These are phyloP conservation scores for Auricularia sp. DNA, from an alignment of 768 basidiomycete species.

Conservation along the genomic window DNA sequence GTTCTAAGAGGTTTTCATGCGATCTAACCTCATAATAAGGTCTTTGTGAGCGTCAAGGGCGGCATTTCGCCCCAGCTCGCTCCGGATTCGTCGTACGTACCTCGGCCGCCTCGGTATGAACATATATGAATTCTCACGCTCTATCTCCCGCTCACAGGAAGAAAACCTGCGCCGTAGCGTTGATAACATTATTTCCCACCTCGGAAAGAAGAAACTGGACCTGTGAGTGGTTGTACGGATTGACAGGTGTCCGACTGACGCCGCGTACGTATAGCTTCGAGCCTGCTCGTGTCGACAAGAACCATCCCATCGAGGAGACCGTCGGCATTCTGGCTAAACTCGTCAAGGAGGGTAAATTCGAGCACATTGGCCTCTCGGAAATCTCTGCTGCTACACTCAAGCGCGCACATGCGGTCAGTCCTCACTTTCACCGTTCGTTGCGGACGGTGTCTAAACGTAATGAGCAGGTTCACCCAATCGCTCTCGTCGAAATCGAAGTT, in stretches of 20 bases:
- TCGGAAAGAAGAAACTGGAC: conserved; percentile 8
- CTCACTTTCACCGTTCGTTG: too few relatives aligned
- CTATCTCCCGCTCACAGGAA: background rate
- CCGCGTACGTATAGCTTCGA: conserved; percentile 27
- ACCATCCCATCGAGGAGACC: conserved; percentile 31
- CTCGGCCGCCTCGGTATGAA: background rate
- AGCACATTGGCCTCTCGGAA: conserved; percentile 53
- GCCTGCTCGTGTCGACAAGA: conserved; percentile 37
- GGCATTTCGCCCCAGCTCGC: conserved; percentile 1
- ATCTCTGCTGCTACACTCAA: conserved; percentile 38
- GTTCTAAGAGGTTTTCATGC: background rate
- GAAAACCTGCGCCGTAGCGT: conserved; percentile 6
- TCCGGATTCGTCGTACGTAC: conserved; percentile 6
- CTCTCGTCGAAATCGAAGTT: conserved; percentile 58
- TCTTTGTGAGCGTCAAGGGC: conserved; percentile 4
- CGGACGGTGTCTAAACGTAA: background rate
- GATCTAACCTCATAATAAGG: background rate
- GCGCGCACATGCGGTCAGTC: conserved; percentile 29
- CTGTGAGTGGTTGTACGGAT: conserved; percentile 1
- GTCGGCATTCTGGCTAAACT: conserved; percentile 34
- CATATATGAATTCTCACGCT: background rate
- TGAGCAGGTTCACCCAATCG: conserved; percentile 36
- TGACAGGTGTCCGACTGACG: background rate
- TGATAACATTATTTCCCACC: conserved; percentile 3
- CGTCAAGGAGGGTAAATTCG: conserved; percentile 45